Conservation (phyloP, 2,329 filamentous ascomycete genomes). For the Elsinoe arachidis region DNA sequence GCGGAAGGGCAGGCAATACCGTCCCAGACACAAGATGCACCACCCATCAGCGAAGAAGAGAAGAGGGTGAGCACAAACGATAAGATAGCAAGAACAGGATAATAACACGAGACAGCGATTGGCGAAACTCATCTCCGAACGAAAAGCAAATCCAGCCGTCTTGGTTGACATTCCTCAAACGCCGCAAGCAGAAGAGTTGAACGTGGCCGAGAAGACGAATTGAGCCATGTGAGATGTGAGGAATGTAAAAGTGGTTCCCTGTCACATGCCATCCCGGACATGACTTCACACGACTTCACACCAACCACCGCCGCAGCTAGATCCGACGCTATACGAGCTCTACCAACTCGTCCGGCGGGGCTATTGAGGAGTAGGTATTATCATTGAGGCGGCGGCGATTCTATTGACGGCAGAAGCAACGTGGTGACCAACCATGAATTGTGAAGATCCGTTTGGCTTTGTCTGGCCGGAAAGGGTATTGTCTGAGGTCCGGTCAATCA, state of each 20-base stretch:
- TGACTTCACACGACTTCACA: not conserved
- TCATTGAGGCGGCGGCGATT: not conserved
- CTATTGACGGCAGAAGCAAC: not conserved
- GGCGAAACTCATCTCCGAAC: constrained; percentile 28
- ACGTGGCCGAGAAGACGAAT: constrained; percentile 18
- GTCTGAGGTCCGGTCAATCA: constrained; percentile 12
- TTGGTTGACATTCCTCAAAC: constrained; percentile 37
- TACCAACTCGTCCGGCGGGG: not conserved
- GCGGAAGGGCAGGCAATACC: not conserved
- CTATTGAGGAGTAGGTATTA: not conserved
- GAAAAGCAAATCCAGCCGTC: constrained; percentile 36
- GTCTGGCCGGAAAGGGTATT: constrained; percentile 9
- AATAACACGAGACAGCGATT: constrained; percentile 26
- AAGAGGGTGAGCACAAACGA: not conserved
- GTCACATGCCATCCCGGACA: constrained; percentile 2
- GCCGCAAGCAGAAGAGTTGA: constrained; percentile 38
- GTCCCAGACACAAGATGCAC: not conserved
- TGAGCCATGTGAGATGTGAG: not conserved
- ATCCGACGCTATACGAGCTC: constrained; percentile 22
- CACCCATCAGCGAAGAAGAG: not conserved
- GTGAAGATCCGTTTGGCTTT: not conserved
- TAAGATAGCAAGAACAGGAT: not conserved
- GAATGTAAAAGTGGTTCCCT: not conserved
- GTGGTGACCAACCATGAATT: not conserved
- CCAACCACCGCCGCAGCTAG: not conserved